Evolutionary conservation across 2,329 filamentous ascomycete species (phyloP), one percentile per base, ranked within the genome.

Genomic region (Neonectria magnoliae): DNA sequence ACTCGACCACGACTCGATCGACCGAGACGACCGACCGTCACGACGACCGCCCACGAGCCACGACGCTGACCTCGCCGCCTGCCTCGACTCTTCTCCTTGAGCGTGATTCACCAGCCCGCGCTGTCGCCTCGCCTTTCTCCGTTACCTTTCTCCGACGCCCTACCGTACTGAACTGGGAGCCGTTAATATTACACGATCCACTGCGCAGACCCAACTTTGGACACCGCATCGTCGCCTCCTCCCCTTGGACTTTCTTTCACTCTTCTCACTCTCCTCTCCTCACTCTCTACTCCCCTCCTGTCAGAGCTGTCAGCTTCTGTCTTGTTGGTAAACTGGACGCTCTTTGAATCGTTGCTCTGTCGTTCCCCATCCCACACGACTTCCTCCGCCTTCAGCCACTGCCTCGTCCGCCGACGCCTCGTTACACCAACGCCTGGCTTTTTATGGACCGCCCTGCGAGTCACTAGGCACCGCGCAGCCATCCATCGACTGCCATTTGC

Each of bases 361-460:
- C 65, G 54, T 58, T 51, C 62, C 64, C 47, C 50, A 51, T 69
- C 57, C 62, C 62, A 60, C 69, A 65, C 62, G 56, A 70, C 67
- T 31, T 58, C 47, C 55, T 47, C 53, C 56, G 33, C 36, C 38
- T 38, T 50, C 64, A 67, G 52, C 57, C 53, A 48, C 41, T 57
- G 51, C 56, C 61, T 59, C n/a, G 61, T 54, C 51, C n/a, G 33
- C 56, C 42, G 59, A 47, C 63, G 67, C 67, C 62, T 69, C 48
- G 62, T 68, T 63, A 57, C 60, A 73, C 66, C 69, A 65, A 64
- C 64, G 53, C 62, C 57, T 55, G 65, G 64, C 69, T 73, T 72
- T 77, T 75, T 74, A 78, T 79, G 77, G 75, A 76, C 68, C 60
- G 62, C 63, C 68, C 62, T 67, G 72, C 57, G 69, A 71, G 71